Base-by-base conservation (phyloP, 805 yeast genomes). In the Pichia paraexigua region DNA sequence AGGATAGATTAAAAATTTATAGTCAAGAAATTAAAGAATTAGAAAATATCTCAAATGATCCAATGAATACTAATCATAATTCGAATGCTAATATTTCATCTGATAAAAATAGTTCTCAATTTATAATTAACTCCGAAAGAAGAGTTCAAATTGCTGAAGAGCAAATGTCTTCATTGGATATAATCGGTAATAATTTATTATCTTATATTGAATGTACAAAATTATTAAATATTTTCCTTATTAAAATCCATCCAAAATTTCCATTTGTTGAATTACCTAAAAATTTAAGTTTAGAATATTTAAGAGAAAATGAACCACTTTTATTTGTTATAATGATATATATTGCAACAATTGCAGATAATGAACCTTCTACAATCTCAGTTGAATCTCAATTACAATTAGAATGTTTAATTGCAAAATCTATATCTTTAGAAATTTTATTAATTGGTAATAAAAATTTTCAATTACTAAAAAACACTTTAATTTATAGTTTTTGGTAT, bases 401-500 rank as follows among this genome's bases (percentile, higher is more conserved):
- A 40, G 82, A 85, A 60, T 73, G 75, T 55, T 71, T 76, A 50
- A 79, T 85, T 18, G 63, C 80, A 21, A 71, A 72, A 59, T 61
- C 79, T 27, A 60, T 82, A 17, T 64, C 80, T 12, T 68, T 76
- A 47, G 91, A 88, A 60, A 75, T 84, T 12, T 66, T 89, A 66
- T 74, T 84, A 10, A 71, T 77, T 25, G 96, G 96, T 20, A 74
- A 79, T 50, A 90, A 87, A 67, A 75, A 82, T 8, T 66, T 82
- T 18, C 91, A 87, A 63, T 66, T 87, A 39, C 69, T 89, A 41
- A 82, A 83, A 63, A 70, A 83, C 20, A 68, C 86, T 47, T 62
- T 85, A 20, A 60, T 87, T 7, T 70, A 85, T 48, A 76, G 85
- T 25, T 65, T 83, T 28, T 90, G 96, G 96, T 89, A 88, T 63